A percentile compares a stretch with the other conserved stretches of the same genome.
Evolutionary conservation across 2,329 filamentous ascomycete genomes (phyloP).

Genomic region (Aureobasidium pullulans): DNA sequence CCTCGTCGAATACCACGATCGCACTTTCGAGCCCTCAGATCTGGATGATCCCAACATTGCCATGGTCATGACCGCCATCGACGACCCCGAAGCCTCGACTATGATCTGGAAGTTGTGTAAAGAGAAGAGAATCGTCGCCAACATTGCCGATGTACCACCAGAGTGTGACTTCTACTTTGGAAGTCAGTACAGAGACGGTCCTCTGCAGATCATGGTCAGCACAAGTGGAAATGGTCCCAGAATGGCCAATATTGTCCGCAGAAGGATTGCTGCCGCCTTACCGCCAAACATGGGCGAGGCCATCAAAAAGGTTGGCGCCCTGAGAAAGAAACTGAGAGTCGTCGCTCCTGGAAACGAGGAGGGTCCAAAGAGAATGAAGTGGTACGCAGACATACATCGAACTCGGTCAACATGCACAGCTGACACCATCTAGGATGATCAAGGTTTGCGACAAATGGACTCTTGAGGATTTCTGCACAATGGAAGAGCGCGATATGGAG

Average conservation of each 20-base stretch:
- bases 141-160: slow-evolving; percentile 92
- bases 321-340: slow-evolving; percentile 71
- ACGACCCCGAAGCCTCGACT: slow-evolving; percentile 85
- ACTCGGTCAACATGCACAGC: background rate
- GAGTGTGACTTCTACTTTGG: slow-evolving; percentile 99
- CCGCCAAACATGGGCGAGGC: slow-evolving; percentile 77
- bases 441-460: slow-evolving; percentile 81
- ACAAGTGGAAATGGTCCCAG: slow-evolving; percentile 95
- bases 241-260: slow-evolving; percentile 76
- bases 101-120: slow-evolving; percentile 92
- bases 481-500: slow-evolving; percentile 77
- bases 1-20: slow-evolving; percentile 74
- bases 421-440: slow-evolving; percentile 62
- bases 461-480: slow-evolving; percentile 73
- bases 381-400: slow-evolving; percentile 44
- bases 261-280: slow-evolving; percentile 68
- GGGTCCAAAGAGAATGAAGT: slow-evolving; percentile 82
- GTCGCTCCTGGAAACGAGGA: slow-evolving; percentile 66
- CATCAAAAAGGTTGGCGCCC: slow-evolving; percentile 72
- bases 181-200: slow-evolving; percentile 87
- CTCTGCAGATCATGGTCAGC: slow-evolving; percentile 96
- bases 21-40: slow-evolving; percentile 78
- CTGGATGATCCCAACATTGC: slow-evolving; percentile 61
- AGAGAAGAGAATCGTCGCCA: slow-evolving; percentile 72
- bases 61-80: slow-evolving; percentile 90